These are phyloP conservation scores for Tuber indicum DNA, from an alignment of 495 filamentous ascomycete species.

Conservation along the genomic window DNA sequence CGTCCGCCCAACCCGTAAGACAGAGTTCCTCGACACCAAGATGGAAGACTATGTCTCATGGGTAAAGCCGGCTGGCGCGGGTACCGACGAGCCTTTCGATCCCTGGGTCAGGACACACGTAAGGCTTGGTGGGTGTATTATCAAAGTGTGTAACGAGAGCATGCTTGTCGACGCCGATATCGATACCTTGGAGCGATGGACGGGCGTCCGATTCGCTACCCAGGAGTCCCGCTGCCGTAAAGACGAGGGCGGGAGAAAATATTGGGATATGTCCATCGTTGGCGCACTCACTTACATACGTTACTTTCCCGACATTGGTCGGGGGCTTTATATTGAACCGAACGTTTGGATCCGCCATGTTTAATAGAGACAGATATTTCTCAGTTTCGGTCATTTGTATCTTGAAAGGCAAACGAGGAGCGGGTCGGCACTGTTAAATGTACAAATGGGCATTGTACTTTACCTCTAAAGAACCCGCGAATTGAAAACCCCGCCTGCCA, in stretches of 20 bases:
- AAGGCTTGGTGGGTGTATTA: background rate
- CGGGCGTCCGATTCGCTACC: background rate
- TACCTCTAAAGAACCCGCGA: background rate
- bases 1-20: background rate
- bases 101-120: background rate
- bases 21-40: background rate
- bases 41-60: background rate
- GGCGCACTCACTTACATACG: background rate
- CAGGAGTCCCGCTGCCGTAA: background rate
- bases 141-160: background rate
- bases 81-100: background rate
- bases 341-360: background rate
- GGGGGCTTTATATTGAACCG: background rate
- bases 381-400: too few relatives aligned
- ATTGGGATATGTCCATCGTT: background rate
- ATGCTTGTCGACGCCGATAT: background rate
- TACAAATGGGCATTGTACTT: background rate
- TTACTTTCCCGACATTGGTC: background rate
- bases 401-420: background rate
- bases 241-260: background rate
- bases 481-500: background rate
- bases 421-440: background rate
- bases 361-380: background rate
- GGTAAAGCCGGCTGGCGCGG: background rate
- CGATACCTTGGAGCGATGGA: background rate